Base-by-base conservation (phyloP, 352 stramenopile genomes). In the Phytopythium delawarense region DNA sequence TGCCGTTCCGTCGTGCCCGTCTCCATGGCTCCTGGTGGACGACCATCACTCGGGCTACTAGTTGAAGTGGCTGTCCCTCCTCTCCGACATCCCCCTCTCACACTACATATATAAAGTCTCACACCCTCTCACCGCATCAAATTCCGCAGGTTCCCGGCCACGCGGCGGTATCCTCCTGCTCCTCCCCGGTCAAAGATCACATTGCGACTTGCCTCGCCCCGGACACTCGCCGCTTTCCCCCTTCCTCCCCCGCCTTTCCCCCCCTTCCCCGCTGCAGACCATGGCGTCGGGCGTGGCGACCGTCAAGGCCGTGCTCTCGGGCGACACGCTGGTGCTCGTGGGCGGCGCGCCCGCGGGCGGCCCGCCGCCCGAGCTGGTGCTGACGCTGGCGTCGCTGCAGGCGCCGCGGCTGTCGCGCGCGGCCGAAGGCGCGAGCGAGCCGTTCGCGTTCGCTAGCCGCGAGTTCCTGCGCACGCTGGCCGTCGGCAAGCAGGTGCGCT, bases 251-350 rank as follows among this genome's bases (percentile, higher is more conserved):
- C 49, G 59, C 53, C 53, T 53, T 59, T 32, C 13, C 42, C 37
- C 59, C 21, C 20, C 40, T 37, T 48, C 42, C 18, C 13, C 18
- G 4, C 51, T 50, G 11, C n/a, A 44, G 18, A 50, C 37, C 48
- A 93, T 95, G 86, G 84, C 86, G 51, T 93, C 87, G 48, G 87
- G 87, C 66, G 85, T 81, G 65, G 96, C 94, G 58, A 97, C 88
- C 56, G 96, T 99, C 65, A 99, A 99, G 75, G 96, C 92, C 57
- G 96, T 99, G 57, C 75, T 99, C 44, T 98, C 92, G 45, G 97
- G 97, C 59, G 97, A 99, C 79, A 99, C 97, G 44, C 76, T 99
- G 39, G 81, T 99, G 68, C 86, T 99, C 55, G 83, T 99, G 48
- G 97, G 96, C 49, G 83, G 88, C 40, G 67, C 79, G 42, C 78